Evolutionary conservation across 2,329 filamentous ascomycete species (phyloP).

Genomic region (Penicillium sp.): DNA sequence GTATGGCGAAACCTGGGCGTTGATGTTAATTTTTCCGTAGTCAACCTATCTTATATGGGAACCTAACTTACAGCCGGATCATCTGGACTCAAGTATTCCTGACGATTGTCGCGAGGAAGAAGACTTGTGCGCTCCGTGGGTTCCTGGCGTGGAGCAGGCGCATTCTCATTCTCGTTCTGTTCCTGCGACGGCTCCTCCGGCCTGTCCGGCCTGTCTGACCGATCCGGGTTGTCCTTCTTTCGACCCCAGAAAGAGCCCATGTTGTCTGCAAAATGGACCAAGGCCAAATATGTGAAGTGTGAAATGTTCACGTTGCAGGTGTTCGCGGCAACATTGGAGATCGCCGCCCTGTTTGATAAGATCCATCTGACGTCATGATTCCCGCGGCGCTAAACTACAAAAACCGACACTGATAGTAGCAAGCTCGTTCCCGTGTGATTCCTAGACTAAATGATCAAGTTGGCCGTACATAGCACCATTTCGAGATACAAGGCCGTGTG

Average conservation of each 20-base stretch:
- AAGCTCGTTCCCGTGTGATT: too few species aligned
- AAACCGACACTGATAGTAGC: not conserved
- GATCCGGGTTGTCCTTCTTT: constrained; percentile 9
- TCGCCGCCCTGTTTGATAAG: not conserved
- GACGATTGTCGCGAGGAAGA: constrained; percentile 11
- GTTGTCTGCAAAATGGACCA: not conserved
- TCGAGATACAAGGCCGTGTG: too few species aligned
- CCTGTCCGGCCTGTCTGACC: too few species aligned
- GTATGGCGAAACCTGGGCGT: constrained; percentile 69
- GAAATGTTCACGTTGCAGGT: not conserved
- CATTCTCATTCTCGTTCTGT: constrained; percentile 4
- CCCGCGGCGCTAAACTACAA: not conserved
- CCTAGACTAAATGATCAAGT: too few species aligned
- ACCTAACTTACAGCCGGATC: constrained; percentile 20
- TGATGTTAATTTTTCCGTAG: not conserved
- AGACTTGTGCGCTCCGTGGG: constrained; percentile 29
- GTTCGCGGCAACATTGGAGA: not conserved
- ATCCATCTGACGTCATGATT: constrained; percentile 9
- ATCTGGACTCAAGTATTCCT: constrained; percentile 20
- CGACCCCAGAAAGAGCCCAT: constrained; percentile 17
- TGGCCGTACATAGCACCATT: too few species aligned
- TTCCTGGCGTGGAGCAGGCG: constrained; percentile 11
- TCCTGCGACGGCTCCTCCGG: not conserved
- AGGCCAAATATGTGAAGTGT: not conserved
- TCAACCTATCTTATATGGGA: not conserved